Base-by-base conservation (phyloP, 352 stramenopile species). In the Phytophthora sp. region DNA sequence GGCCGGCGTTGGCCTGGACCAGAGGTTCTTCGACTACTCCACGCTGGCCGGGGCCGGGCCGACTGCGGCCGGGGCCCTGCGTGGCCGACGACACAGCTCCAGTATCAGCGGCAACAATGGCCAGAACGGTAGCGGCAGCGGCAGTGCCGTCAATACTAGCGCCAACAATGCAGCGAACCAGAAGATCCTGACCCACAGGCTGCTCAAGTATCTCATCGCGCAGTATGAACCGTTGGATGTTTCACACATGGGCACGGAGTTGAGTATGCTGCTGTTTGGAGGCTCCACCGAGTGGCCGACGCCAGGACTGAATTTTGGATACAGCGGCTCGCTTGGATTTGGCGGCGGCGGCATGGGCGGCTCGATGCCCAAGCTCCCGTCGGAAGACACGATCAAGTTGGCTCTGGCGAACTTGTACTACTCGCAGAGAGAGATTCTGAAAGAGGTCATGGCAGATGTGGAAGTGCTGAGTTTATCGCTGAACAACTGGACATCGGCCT, bases 401-500 rank as follows among this genome's bases (percentile, higher is more conserved):
- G 84, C 84, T 45, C 55, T 92, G 9, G 79, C 84, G 1, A 89
- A 88, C 35, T 46, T 92, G 21, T 92, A 92, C 57, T 92, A 91
- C 60, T 92, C 84, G 8, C 84, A 92, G 44, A 75, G 84, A 9
- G 84, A 92, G 62, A 89, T 91, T 52, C 62, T 92, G 23, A 92
- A 92, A 46, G 84, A 92, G 34, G 81, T 92, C 6, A 76, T 92
- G 55, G 77, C 80, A 1, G 82, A 89, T 24, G 82, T 92, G 24
- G 84, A 92, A 41, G 71, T 91, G 37, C 56, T 92, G 8, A 89
- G 79, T 46, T 62, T 92, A 18, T 92, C 84, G 23, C 71, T 92
- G 26, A 88, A 92, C 62, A 92, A 91, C 52, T 92, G 84, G 84
- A 92, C 84, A 21, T 91, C 81, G 2, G 82, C 80, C 5, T 92